Evolutionary conservation across 805 yeast genomes (phyloP).

Genomic region (Saturnispora kantuleensis): DNA sequence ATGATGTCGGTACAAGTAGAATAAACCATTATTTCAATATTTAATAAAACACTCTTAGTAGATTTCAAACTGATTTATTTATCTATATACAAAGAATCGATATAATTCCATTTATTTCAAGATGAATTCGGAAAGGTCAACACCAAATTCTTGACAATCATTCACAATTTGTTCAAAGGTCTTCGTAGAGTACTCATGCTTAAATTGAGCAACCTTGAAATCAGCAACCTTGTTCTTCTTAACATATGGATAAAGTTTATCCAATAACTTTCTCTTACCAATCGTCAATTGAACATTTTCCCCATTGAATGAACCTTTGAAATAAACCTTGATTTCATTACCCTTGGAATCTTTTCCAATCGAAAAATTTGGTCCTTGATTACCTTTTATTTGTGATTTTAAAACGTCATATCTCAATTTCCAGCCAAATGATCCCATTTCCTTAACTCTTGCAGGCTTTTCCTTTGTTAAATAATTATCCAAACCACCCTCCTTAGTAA

Average conservation of each 20-base stretch:
- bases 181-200: constrained; percentile 33
- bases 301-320: constrained; percentile 33
- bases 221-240: constrained; percentile 33
- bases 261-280: constrained; percentile 57
- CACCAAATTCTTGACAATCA: constrained; percentile 35
- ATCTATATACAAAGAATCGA: not conserved
- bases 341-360: too few relatives aligned
- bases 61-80: not conserved
- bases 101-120: constrained; percentile 1
- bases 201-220: constrained; percentile 39
- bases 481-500: constrained; percentile 89
- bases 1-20: not conserved
- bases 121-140: constrained; percentile 26
- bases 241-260: constrained; percentile 42
- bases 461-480: constrained; percentile 84
- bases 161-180: constrained; percentile 40
- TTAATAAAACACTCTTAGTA: too few relatives aligned
- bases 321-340: constrained; percentile 35
- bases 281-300: constrained; percentile 40
- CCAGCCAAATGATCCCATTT: constrained; percentile 92
- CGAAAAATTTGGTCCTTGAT: too few relatives aligned
- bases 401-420: constrained; percentile 69
- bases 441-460: constrained; percentile 81
- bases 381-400: constrained; percentile 23
- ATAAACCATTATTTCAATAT: too few relatives aligned